phyloP scores from a whole-genome alignment of 805 yeast species.

The Barnettozyma siamensis region DNA sequence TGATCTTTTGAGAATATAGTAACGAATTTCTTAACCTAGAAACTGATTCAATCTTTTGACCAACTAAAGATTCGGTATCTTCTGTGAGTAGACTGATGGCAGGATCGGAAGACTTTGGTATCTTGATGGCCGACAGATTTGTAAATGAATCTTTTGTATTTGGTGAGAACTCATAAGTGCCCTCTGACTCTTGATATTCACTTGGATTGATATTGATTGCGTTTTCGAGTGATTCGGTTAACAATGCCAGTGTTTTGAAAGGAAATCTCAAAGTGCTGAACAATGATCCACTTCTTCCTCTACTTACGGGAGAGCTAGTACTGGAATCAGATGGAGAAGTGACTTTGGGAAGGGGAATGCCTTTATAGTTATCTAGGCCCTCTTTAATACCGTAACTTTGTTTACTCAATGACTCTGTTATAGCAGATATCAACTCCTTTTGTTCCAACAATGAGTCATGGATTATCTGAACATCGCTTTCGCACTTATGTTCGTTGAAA shows the following conservation, averaged over 20 bases:
- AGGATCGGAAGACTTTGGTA: conserved; percentile 54
- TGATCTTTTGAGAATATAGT: conserved; percentile 69
- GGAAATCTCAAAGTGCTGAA: conserved; percentile 47
- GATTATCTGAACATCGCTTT: conserved; percentile 63
- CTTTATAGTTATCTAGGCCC: conserved; percentile 45
- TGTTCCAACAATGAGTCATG: conserved; percentile 81
- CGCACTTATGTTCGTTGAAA: conserved; percentile 75
- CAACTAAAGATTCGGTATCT: conserved; percentile 60
- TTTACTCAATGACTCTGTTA: conserved; percentile 26
- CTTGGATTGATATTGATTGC: conserved; percentile 71
- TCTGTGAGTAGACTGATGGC: conserved; percentile 56
- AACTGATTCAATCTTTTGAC: conserved; percentile 63
- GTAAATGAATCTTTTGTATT: conserved; percentile 52
- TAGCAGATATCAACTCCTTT: conserved; percentile 39
- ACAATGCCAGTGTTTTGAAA: conserved; percentile 49
- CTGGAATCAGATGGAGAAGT: conserved; percentile 16
- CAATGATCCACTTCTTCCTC: conserved; percentile 39
- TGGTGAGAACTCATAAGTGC: conserved; percentile 45
- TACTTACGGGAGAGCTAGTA: conserved; percentile 19
- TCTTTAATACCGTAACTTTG: conserved; percentile 16
- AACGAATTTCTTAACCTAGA: conserved; percentile 67
- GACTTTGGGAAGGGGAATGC: conserved; percentile 39
- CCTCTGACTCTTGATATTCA: conserved; percentile 35
- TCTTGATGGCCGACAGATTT: conserved; percentile 30
- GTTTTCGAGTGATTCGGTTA: conserved; percentile 65